These are phyloP conservation scores for Termitomyces titanicus DNA, from an alignment of 768 basidiomycete species.

Conservation along the genomic window DNA sequence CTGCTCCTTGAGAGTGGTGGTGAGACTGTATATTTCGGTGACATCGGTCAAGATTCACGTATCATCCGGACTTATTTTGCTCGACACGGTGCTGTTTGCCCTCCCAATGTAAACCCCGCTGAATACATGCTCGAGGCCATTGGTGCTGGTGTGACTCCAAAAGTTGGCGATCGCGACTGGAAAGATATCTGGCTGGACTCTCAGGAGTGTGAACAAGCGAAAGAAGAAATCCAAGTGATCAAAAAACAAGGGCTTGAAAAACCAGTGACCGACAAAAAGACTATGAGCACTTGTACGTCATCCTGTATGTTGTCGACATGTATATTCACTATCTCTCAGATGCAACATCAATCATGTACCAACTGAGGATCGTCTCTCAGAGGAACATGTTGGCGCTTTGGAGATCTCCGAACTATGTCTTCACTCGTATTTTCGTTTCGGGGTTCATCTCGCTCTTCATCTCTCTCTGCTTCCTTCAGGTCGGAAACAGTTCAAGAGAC, in stretches of 20 bases:
- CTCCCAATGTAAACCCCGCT: slow-evolving; percentile 73
- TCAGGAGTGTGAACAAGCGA: slow-evolving; percentile 45
- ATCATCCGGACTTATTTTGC: slow-evolving; percentile 76
- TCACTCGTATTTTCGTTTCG: slow-evolving; percentile 76
- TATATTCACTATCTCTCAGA: slow-evolving; percentile 34
- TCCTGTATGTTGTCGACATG: not conserved
- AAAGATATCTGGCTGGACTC: slow-evolving; percentile 80
- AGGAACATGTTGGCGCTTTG: slow-evolving; percentile 73
- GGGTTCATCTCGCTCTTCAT: slow-evolving; percentile 67
- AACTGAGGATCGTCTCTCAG: slow-evolving; percentile 61
- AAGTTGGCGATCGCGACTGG: slow-evolving; percentile 82
- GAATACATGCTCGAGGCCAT: slow-evolving; percentile 86
- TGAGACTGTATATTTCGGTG: slow-evolving; percentile 92
- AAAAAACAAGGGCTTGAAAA: slow-evolving; percentile 43
- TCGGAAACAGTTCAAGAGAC: slow-evolving; percentile 60
- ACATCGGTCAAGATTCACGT: slow-evolving; percentile 72
- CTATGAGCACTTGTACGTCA: slow-evolving; percentile 45
- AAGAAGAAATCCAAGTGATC: slow-evolving; percentile 42
- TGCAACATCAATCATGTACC: slow-evolving; percentile 73
- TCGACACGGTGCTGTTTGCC: slow-evolving; percentile 69
- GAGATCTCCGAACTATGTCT: slow-evolving; percentile 84
- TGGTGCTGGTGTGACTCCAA: slow-evolving; percentile 73
- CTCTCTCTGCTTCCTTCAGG: slow-evolving; percentile 75
- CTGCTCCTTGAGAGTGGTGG: slow-evolving; percentile 73
- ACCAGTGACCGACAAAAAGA: slow-evolving; percentile 34